These are phyloP conservation scores for Ramularia endophylla DNA, from an alignment of 2,329 filamentous ascomycete genomes.

Conservation along the genomic window DNA sequence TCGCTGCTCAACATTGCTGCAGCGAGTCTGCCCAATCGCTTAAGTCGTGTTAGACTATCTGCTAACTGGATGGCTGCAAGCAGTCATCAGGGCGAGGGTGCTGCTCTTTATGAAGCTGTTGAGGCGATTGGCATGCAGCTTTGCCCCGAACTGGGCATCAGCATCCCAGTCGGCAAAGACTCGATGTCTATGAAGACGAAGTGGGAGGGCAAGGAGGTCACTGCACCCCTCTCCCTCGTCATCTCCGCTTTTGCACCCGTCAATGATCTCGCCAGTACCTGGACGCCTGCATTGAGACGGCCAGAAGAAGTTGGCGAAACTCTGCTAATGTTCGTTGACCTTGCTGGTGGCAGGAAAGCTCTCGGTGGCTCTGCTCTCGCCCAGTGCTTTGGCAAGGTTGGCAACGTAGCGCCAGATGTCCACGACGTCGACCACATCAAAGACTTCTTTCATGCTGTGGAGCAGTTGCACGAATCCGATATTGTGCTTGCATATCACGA, in stretches of 20 bases:
- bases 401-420: constrained; percentile 79
- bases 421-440: constrained; percentile 73
- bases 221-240: constrained; percentile 82
- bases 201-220: constrained; percentile 85
- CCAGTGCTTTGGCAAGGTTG: constrained; percentile 81
- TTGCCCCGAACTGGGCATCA: constrained; percentile 82
- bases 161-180: constrained; percentile 95
- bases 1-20: constrained; percentile 90
- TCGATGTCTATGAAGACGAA: constrained; percentile 99
- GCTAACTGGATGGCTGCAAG: constrained; percentile 99
- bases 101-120: constrained; percentile 87
- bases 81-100: constrained; percentile 85
- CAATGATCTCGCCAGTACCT: constrained; percentile 74
- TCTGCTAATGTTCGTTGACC: constrained; percentile 82
- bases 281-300: constrained; percentile 83
- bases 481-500: constrained; percentile 93
- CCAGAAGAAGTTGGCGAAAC: constrained; percentile 85
- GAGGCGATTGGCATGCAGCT: constrained; percentile 89
- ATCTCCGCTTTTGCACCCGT: constrained; percentile 89
- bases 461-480: constrained; percentile 58
- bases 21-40: constrained; percentile 63
- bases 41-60: constrained; percentile 77
- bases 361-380: constrained; percentile 88
- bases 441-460: constrained; percentile 86
- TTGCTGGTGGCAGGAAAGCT: constrained; percentile 72